Conservation (phyloP, 345 rosid species). For the Lepidium aucheri region DNA sequence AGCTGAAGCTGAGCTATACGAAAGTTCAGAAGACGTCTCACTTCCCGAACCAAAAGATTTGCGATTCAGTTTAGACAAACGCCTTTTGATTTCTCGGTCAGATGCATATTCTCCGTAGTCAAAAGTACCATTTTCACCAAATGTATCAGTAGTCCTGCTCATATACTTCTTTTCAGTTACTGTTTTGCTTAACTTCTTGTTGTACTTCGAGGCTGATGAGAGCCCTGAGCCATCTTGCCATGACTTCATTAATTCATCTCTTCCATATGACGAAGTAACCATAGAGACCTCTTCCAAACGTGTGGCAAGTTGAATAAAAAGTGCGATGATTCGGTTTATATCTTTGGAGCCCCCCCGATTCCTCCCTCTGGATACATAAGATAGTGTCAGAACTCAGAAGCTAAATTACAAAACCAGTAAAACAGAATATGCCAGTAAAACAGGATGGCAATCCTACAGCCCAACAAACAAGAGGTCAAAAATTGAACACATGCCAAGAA, state of each 20-base stretch:
- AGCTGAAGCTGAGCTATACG: constrained; percentile 73
- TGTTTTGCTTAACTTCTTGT: constrained; percentile 46
- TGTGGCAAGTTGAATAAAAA: constrained; percentile 82
- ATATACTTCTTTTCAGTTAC: constrained; percentile 56
- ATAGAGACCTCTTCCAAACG: constrained; percentile 79
- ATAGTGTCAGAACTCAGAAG: constrained; percentile 8
- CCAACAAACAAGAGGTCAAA: background rate
- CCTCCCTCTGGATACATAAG: constrained; percentile 55
- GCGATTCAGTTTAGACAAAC: constrained; percentile 71
- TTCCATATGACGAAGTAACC: constrained; percentile 57
- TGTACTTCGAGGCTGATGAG: constrained; percentile 54
- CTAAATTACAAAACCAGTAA: constrained; percentile 6
- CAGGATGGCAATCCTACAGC: background rate
- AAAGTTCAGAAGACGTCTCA: constrained; percentile 84
- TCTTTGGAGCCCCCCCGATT: constrained; percentile 66
- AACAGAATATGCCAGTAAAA: constrained; percentile 1
- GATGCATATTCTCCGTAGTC: constrained; percentile 76
- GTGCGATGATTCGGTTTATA: constrained; percentile 62
- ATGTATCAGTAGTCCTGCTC: constrained; percentile 55
- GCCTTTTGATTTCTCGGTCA: constrained; percentile 84
- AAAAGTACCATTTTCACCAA: constrained; percentile 40
- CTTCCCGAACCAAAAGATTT: constrained; percentile 79
- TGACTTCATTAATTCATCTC: constrained; percentile 68
- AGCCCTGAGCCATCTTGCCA: constrained; percentile 72
- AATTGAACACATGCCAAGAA: background rate